Conservation (phyloP, 225 moss, liverwort and hornwort genomes). For the Straminergon stramineum region DNA sequence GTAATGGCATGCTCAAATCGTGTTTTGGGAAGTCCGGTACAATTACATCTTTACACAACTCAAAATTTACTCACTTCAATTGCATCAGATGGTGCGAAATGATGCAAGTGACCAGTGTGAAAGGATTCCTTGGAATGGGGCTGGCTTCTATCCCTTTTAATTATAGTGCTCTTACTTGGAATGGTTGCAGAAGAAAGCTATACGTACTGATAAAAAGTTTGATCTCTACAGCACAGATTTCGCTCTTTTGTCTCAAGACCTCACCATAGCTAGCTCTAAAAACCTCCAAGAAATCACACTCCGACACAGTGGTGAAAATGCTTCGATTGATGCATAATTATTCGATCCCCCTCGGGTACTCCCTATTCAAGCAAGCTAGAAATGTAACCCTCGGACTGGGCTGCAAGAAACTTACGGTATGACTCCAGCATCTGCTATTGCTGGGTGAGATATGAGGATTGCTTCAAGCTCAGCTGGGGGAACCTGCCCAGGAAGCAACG, state of each 20-base stretch:
- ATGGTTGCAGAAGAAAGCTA: too few species aligned
- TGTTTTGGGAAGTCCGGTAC: fast-evolving
- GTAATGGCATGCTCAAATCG: not conserved
- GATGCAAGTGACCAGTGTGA: not conserved
- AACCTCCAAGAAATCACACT: not conserved
- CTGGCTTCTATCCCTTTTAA: not conserved
- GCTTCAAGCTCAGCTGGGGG: conserved; percentile 93
- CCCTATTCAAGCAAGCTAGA: not conserved
- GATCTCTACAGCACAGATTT: too few species aligned
- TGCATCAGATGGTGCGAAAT: not conserved
- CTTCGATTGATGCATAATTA: too few species aligned
- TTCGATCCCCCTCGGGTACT: not conserved
- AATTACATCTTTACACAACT: not conserved
- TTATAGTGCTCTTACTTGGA: not conserved
- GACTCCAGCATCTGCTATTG: conserved; percentile 79
- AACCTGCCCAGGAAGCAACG: conserved; percentile 31
- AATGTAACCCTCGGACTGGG: not conserved
- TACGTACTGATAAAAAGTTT: too few species aligned
- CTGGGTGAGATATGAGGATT: conserved; percentile 68
- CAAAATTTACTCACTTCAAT: not conserved
- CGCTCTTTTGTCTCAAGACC: not conserved
- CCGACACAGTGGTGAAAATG: too few species aligned
- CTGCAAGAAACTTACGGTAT: conserved; percentile 47
- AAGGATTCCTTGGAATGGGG: not conserved
- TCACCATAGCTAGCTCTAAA: too few species aligned